A percentile compares a stretch with the other conserved stretches of the same genome.
Evolutionary conservation across 345 rosid genomes (phyloP).

Genomic region (Euphorbia pulcherrima): DNA sequence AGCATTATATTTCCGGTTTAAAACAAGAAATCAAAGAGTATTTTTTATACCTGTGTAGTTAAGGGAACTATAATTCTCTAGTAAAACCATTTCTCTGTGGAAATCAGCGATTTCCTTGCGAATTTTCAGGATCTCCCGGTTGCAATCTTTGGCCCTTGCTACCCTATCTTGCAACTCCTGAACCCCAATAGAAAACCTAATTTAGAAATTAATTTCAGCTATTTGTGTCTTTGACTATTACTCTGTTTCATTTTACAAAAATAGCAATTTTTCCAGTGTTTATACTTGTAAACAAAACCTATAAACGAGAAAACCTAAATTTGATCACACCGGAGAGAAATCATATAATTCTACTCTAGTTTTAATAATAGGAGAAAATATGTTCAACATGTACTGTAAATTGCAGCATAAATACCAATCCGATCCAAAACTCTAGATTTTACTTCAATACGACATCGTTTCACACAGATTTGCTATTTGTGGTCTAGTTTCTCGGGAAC

Average conservation of each 20-base stretch:
- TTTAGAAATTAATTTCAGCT: neutral
- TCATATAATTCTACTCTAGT: neutral
- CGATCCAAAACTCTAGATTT: neutral
- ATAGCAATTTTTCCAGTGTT: neutral
- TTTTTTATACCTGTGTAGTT: slow-evolving; percentile 69
- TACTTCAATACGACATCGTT: slow-evolving; percentile 3
- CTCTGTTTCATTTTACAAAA: neutral
- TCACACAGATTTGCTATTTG: neutral
- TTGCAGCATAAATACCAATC: too few species aligned
- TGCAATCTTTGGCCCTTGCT: slow-evolving; percentile 50
- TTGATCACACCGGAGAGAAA: neutral
- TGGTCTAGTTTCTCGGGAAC: slow-evolving; percentile 9
- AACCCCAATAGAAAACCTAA: slow-evolving; percentile 7
- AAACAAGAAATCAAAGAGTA: neutral
- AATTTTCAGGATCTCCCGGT: slow-evolving; percentile 55
- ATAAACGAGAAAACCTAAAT: too few species aligned
- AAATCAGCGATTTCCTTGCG: slow-evolving; percentile 83
- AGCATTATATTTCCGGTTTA: too few species aligned
- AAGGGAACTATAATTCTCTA: slow-evolving; percentile 93
- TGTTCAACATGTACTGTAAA: too few species aligned
- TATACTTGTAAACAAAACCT: neutral
- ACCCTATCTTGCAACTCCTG: slow-evolving; percentile 78
- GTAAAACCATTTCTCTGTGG: slow-evolving; percentile 93
- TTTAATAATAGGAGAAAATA: too few species aligned
- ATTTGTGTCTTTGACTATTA: too few species aligned